Evolutionary conservation across 2,329 filamentous ascomycete species (phyloP).

Genomic region (Penicillium nordicum): DNA sequence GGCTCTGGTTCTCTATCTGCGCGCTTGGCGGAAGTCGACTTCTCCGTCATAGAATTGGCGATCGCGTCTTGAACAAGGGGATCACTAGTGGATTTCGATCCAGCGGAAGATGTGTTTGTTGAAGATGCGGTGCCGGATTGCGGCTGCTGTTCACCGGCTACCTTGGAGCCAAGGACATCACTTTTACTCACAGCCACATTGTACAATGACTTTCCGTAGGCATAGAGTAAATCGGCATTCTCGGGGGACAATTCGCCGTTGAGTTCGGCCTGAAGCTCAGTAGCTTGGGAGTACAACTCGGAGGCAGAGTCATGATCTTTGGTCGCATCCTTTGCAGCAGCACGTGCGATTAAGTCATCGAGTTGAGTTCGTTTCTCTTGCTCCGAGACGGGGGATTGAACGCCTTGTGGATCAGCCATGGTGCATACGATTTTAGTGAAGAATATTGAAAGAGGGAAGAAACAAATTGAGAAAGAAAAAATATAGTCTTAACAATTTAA

Average conservation of each 20-base stretch:
- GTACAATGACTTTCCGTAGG: constrained; percentile 91
- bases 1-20: constrained; percentile 11
- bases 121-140: constrained; percentile 50
- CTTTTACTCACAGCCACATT: constrained; percentile 92
- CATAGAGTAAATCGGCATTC: constrained; percentile 90
- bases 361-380: constrained; percentile 59
- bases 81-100: constrained; percentile 15
- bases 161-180: constrained; percentile 84
- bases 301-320: constrained; percentile 84
- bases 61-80: constrained; percentile 28
- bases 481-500: background rate
- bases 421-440: background rate
- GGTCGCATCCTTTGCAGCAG: constrained; percentile 78
- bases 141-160: constrained; percentile 57
- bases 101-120: constrained; percentile 34
- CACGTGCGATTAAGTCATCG: constrained; percentile 74
- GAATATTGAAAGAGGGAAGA: background rate
- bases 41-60: constrained; percentile 20
- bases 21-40: constrained; percentile 13
- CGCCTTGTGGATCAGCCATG: constrained; percentile 27
- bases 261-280: constrained; percentile 82
- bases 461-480: background rate
- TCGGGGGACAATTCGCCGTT: constrained; percentile 88
- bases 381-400: constrained; percentile 11
- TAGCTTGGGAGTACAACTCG: constrained; percentile 83